These are phyloP conservation scores for Moricandia arvensis DNA, from an alignment of 345 rosid species.

Conservation along the genomic window DNA sequence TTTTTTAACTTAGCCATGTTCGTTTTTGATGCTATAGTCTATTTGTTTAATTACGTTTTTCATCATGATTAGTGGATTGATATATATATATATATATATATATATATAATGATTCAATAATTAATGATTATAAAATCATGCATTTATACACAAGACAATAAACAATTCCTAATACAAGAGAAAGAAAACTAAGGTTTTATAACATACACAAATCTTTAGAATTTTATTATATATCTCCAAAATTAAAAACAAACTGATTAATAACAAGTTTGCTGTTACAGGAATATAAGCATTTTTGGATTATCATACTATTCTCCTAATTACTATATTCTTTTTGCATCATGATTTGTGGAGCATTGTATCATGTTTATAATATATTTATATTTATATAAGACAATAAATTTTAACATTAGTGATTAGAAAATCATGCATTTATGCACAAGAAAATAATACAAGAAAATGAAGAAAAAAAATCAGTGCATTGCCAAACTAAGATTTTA, in stretches of 20 bases:
- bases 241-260: conserved; percentile 2
- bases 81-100: too few relatives aligned
- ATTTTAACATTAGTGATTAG: neutral
- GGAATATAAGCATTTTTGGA: neutral
- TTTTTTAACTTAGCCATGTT: too few relatives aligned
- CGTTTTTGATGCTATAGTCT: too few relatives aligned
- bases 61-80: too few relatives aligned
- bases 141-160: neutral
- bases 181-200: neutral
- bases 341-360: neutral
- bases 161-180: neutral
- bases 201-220: neutral
- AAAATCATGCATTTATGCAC: conserved; percentile 3
- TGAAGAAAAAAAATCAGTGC: neutral
- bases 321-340: neutral
- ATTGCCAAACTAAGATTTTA: neutral
- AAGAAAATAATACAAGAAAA: neutral
- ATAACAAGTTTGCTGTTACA: conserved; percentile 11
- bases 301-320: neutral
- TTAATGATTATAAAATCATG: neutral
- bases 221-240: neutral
- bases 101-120: neutral
- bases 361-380: neutral
- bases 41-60: too few relatives aligned
- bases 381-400: neutral